These are phyloP conservation scores for Hippophae gyantsensis DNA, from an alignment of 306 rosid species.

Conservation along the genomic window DNA sequence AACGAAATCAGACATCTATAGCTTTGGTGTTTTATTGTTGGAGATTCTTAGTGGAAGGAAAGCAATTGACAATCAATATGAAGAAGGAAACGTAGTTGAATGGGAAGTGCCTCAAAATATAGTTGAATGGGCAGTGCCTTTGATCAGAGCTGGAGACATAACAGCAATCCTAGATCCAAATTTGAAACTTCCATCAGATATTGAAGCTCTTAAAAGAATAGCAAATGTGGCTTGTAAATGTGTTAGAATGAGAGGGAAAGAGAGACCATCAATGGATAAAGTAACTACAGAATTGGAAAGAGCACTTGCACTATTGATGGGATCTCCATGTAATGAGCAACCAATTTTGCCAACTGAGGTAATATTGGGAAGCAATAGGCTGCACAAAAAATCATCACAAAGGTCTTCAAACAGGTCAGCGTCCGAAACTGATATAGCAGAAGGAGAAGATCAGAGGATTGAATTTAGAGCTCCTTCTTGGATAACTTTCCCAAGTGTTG, in stretches of 20 bases:
- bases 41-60: slow-evolving; percentile 89
- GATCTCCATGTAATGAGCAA: slow-evolving; percentile 83
- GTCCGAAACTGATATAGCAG: slow-evolving; percentile 67
- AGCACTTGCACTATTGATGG: slow-evolving; percentile 77
- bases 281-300: slow-evolving; percentile 90
- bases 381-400: slow-evolving; percentile 87
- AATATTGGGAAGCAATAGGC: slow-evolving; percentile 74
- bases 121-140: slow-evolving; percentile 94
- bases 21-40: slow-evolving; percentile 81
- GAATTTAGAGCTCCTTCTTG: slow-evolving; percentile 94
- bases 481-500: slow-evolving; percentile 92
- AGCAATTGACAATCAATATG: slow-evolving; percentile 91
- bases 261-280: slow-evolving; percentile 95
- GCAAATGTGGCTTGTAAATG: slow-evolving; percentile 85
- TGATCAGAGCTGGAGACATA: slow-evolving; percentile 62
- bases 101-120: slow-evolving; percentile 60
- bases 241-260: slow-evolving; percentile 95
- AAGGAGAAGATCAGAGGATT: slow-evolving; percentile 64
- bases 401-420: slow-evolving; percentile 69
- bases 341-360: slow-evolving; percentile 96
- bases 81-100: slow-evolving; percentile 75
- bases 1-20: slow-evolving; percentile 88
- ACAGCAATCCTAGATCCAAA: slow-evolving; percentile 51
- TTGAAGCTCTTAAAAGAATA: slow-evolving; percentile 80
- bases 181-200: slow-evolving; percentile 58